Evolutionary conservation across 2,329 filamentous ascomycete genomes (phyloP).

Genomic region (Nemania sp.): DNA sequence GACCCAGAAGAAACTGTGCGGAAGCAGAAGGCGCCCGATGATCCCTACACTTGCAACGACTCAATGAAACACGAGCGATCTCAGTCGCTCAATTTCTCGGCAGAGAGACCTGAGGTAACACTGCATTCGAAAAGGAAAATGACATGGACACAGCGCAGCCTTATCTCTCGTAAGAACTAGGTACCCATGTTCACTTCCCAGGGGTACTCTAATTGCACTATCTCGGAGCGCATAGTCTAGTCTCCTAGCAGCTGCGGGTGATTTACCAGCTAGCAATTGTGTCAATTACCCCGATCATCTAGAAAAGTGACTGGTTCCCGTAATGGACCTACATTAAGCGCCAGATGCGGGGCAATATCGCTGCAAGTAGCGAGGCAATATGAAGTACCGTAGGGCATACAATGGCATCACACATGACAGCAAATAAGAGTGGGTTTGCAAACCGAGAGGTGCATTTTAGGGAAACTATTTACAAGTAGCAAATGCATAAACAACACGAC

Average conservation of each 20-base stretch:
- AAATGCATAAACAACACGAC: not conserved
- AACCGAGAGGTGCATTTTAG: not conserved
- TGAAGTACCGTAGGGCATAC: too few relatives aligned
- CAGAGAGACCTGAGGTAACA: too few relatives aligned
- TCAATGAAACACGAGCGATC: not conserved
- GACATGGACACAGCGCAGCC: not conserved
- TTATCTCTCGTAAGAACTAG: too few relatives aligned
- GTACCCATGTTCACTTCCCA: not conserved
- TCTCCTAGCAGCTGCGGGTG: not conserved
- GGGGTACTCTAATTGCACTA: not conserved
- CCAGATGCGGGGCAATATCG: not conserved
- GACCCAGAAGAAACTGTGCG: not conserved
- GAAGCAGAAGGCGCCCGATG: not conserved
- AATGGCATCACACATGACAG: too few relatives aligned
- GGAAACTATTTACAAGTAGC: not conserved
- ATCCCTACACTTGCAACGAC: not conserved
- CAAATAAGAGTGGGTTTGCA: not conserved
- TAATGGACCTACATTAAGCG: not conserved
- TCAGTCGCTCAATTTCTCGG: too few relatives aligned
- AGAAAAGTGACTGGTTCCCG: not conserved
- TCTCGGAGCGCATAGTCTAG: not conserved
- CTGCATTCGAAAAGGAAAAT: not conserved
- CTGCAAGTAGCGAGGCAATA: not conserved
- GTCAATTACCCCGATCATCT: not conserved
- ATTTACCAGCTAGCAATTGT: not conserved